A percentile compares a stretch with the other conserved stretches of the same genome.
These are phyloP conservation scores for Capronia americana DNA, from an alignment of 2,329 filamentous ascomycete species.

Conservation along the genomic window DNA sequence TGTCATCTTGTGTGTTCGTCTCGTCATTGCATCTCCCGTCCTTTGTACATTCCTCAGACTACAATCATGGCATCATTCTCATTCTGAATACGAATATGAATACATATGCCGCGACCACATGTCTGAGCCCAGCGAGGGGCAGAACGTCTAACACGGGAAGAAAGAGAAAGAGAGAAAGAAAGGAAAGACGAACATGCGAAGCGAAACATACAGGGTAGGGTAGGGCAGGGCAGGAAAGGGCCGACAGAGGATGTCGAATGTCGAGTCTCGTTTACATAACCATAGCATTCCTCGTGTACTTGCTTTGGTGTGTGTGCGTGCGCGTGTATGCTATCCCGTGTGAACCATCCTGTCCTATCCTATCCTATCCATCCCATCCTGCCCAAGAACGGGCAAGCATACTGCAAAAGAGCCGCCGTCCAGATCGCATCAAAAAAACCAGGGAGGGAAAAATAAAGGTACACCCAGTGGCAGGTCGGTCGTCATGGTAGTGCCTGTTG, in stretches of 20 bases:
- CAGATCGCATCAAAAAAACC: not conserved
- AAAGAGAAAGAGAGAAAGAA: not conserved
- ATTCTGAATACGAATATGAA: not conserved
- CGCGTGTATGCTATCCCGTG: not conserved
- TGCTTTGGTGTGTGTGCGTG: not conserved
- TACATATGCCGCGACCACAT: too few species aligned
- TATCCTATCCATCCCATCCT: not conserved
- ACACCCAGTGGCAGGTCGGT: not conserved
- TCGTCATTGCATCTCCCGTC: not conserved
- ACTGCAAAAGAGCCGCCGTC: not conserved
- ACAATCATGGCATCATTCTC: not conserved
- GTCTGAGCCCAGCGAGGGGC: not conserved
- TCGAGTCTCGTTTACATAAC: not conserved
- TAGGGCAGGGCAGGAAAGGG: not conserved
- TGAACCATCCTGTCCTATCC: not conserved
- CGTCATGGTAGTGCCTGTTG: not conserved
- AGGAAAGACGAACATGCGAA: not conserved
- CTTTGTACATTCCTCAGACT: not conserved
- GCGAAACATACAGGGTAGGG: not conserved
- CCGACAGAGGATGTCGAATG: not conserved
- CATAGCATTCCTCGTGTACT: not conserved
- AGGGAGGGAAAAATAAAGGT: not conserved
- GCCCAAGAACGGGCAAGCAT: not conserved
- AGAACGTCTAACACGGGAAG: not conserved
- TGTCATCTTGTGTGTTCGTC: not conserved